A percentile compares a stretch with the other conserved stretches of the same genome.
These are phyloP conservation scores for Microascus cirrosus DNA, from an alignment of 2,329 filamentous ascomycete species.

Conservation along the genomic window DNA sequence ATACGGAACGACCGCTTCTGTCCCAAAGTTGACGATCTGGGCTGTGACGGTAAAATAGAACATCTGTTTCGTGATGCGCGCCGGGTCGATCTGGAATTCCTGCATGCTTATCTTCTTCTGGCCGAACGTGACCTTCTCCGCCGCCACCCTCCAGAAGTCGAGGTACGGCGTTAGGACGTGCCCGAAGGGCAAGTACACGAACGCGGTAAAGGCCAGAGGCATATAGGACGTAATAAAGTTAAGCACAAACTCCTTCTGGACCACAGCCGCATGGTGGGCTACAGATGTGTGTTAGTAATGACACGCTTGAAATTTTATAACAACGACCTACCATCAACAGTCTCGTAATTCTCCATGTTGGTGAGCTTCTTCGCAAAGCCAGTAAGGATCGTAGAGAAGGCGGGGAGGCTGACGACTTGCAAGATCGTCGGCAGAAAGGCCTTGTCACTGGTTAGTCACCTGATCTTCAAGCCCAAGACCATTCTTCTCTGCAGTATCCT, in stretches of 20 bases:
- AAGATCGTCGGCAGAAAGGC: conserved; percentile 82
- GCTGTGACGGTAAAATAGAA: conserved; percentile 95
- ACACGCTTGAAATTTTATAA: not conserved
- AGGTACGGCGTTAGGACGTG: conserved; percentile 75
- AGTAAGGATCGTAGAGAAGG: conserved; percentile 66
- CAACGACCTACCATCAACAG: conserved; percentile 47
- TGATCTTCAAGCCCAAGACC: not conserved
- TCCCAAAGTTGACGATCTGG: conserved; percentile 75
- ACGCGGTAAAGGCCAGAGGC: conserved; percentile 83
- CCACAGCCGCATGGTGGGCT: conserved; percentile 73
- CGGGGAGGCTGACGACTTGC: conserved; percentile 70
- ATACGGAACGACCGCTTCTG: conserved; percentile 78
- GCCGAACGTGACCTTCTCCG: conserved; percentile 63
- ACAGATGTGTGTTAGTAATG: conserved; percentile 10
- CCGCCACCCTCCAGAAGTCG: conserved; percentile 65
- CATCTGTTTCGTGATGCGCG: conserved; percentile 77
- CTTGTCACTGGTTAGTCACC: conserved; percentile 26
- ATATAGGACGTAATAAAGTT: conserved; percentile 96
- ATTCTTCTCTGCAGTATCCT: conserved; percentile 16
- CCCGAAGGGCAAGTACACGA: conserved; percentile 90
- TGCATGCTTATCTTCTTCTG: conserved; percentile 57
- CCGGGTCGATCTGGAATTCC: conserved; percentile 72
- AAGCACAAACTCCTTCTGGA: conserved; percentile 87
- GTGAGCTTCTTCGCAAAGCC: conserved; percentile 67
- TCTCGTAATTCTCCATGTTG: conserved; percentile 85